Conservation (phyloP, 352 stramenopile species). For the Discostella stelligera region DNA sequence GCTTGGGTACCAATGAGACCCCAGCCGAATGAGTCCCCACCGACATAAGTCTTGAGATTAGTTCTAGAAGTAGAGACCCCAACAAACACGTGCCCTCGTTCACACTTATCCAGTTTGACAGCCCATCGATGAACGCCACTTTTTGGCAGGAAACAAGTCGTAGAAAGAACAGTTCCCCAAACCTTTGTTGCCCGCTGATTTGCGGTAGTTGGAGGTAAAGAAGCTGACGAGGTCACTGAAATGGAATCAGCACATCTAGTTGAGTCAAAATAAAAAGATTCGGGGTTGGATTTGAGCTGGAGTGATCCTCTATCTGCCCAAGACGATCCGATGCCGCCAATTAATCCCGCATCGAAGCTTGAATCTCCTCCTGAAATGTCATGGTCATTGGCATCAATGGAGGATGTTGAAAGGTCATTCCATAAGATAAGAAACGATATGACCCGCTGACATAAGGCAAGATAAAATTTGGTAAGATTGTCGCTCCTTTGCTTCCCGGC, state of each 20-base stretch:
- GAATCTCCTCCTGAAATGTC: slow-evolving; percentile 44
- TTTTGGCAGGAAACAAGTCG: slow-evolving; percentile 71
- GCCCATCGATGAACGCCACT: slow-evolving; percentile 78
- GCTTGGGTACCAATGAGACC: slow-evolving; percentile 97
- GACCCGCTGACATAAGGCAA: slow-evolving; percentile 39
- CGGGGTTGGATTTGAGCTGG: slow-evolving; percentile 52
- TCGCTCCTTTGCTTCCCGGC: not conserved
- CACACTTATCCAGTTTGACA: slow-evolving; percentile 90
- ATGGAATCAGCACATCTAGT: slow-evolving; percentile 82
- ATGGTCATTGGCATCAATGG: slow-evolving; percentile 53
- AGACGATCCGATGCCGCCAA: slow-evolving; percentile 3
- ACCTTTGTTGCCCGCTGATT: slow-evolving; percentile 80
- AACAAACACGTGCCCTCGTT: slow-evolving; percentile 95
- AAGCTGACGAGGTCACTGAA: slow-evolving; percentile 53
- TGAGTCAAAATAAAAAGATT: slow-evolving; percentile 71
- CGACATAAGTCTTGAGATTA: slow-evolving; percentile 94
- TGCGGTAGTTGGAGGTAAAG: slow-evolving; percentile 42
- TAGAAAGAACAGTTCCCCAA: slow-evolving; percentile 77
- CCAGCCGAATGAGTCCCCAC: slow-evolving; percentile 95
- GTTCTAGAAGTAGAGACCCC: slow-evolving; percentile 90
- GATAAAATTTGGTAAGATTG: slow-evolving; percentile 51
- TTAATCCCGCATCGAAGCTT: slow-evolving; percentile 13
- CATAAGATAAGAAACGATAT: slow-evolving; percentile 54
- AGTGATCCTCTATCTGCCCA: slow-evolving; percentile 44
- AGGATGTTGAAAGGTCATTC: slow-evolving; percentile 49